phyloP scores from a whole-genome alignment of 2,329 filamentous ascomycete species.

The Cyclaneusma minus region DNA sequence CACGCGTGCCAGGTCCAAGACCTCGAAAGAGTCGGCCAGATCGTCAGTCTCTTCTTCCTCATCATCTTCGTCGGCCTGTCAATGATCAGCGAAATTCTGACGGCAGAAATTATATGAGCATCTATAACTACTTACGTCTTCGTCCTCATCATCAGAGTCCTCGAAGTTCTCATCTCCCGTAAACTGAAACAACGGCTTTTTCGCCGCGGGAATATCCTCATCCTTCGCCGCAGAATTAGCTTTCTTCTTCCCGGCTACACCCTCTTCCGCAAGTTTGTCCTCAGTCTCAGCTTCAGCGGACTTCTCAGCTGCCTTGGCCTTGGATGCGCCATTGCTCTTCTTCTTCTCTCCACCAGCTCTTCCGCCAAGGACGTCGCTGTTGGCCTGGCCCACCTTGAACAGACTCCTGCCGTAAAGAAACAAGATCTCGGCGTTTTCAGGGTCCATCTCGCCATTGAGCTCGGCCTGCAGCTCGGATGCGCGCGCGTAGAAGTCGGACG shows the following conservation, averaged over 20 bases:
- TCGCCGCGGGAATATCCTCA: constrained; percentile 26
- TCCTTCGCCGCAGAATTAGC: constrained; percentile 17
- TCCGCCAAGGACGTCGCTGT: constrained; percentile 85
- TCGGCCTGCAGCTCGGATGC: constrained; percentile 82
- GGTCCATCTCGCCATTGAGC: constrained; percentile 81
- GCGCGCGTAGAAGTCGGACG: constrained; percentile 74
- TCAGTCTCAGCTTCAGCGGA: constrained; percentile 11
- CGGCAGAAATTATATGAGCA: constrained; percentile 29
- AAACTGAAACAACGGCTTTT: constrained; percentile 81
- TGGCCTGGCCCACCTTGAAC: constrained; percentile 85
- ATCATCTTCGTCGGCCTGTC: constrained; percentile 23
- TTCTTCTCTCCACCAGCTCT: constrained; percentile 47
- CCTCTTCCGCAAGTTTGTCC: constrained; percentile 30
- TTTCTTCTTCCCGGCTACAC: constrained; percentile 17
- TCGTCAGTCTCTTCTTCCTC: constrained; percentile 54
- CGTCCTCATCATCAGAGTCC: constrained; percentile 61
- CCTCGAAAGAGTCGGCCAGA: constrained; percentile 64
- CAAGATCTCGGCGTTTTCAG: constrained; percentile 82
- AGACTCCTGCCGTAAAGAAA: constrained; percentile 89
- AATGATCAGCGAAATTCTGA: constrained; percentile 24
- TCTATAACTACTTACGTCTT: constrained; percentile 29
- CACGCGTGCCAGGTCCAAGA: constrained; percentile 66
- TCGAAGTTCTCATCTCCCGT: constrained; percentile 89
- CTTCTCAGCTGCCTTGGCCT: constrained; percentile 20
- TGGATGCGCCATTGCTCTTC: constrained; percentile 25